A percentile compares a stretch with the other conserved stretches of the same genome.
Conservation (phyloP, 2,329 filamentous ascomycete species). For the Domatiomyces globalis region DNA sequence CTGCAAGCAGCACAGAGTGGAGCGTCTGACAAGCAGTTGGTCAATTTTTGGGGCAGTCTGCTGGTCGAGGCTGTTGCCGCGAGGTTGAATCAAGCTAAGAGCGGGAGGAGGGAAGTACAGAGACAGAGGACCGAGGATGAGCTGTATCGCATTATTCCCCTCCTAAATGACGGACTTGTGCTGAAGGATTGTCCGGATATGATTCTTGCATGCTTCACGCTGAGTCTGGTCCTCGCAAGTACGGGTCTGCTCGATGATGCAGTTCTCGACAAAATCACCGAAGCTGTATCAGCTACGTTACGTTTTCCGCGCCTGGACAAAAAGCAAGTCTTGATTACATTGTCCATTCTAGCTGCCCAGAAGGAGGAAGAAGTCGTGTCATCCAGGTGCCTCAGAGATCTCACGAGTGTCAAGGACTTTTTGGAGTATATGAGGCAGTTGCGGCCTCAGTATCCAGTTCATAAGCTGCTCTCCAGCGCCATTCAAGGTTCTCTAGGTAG, state of each 20-base stretch:
- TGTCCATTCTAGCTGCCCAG: neutral
- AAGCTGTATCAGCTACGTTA: conserved; percentile 46
- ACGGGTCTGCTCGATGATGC: conserved; percentile 68
- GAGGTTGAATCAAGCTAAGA: conserved; percentile 63
- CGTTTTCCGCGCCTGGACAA: neutral
- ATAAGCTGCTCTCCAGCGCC: conserved; percentile 4
- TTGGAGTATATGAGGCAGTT: neutral
- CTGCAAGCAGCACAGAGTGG: conserved; percentile 56
- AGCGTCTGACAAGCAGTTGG: conserved; percentile 60
- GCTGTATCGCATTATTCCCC: conserved; percentile 52
- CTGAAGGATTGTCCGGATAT: conserved; percentile 64
- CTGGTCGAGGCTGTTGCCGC: conserved; percentile 73
- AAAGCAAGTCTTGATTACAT: neutral
- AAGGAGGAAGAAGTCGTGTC: neutral
- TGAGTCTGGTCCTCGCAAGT: conserved; percentile 68
- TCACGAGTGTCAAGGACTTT: conserved; percentile 6
- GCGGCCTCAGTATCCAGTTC: conserved; percentile 1
- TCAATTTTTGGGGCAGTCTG: conserved; percentile 84
- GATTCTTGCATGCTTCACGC: conserved; percentile 81
- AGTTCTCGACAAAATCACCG: conserved; percentile 76
- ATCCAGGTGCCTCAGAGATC: conserved; percentile 22
- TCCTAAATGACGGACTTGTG: conserved; percentile 63
- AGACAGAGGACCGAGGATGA: conserved; percentile 66
- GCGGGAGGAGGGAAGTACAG: conserved; percentile 62
- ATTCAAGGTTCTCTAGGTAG: conserved; percentile 5